Evolutionary conservation across 352 stramenopile species (phyloP), one percentile per base, ranked within the genome.

Genomic region (Phytophthora sp.): DNA sequence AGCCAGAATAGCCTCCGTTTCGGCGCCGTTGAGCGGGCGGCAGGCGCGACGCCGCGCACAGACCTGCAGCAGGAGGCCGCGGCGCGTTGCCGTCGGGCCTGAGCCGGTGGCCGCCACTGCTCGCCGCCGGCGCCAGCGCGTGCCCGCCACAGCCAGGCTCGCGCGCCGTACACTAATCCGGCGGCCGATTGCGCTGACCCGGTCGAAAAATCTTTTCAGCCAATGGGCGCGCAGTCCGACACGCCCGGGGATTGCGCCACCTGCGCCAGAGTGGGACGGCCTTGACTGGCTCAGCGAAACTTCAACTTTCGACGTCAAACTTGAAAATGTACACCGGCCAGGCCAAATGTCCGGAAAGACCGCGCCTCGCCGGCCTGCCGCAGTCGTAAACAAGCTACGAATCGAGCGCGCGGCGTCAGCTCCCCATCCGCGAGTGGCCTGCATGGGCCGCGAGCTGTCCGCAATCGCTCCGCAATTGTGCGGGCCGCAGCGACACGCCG

Each of bases 241-340:
- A 57, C 20, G 20, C 21, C n/a, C 26, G 2, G 28, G 20, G 55
- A 66, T 66, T 66, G 48, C 57, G 48, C 57, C 57, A 59, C 17
- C 5, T 32, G n/a, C 13, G 31, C 21, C 10, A 46, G 21, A 59
- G 38, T 66, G 46, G 56, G 39, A 65, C 38, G 15, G 2, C 5
- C 44, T 20, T 62, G 54, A 62, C 54, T 55, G 44, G 44, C 31
- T 28, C 37, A 59, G 37, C 37, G 15, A 65, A 59, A 46, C 46
- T 59, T 65, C 38, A 65, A 58, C 39, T 65, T 54, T 6, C 13
- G 18, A 8, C n/a, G 34, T n/a, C n/a, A n/a, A n/a, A n/a, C n/a
- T n/a, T n/a, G n/a, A n/a, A n/a, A n/a, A n/a, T n/a, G n/a, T n/a
- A n/a, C n/a, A n/a, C n/a, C n/a, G n/a, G n/a, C n/a, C n/a, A 7